Evolutionary conservation across 140 eudicot genomes (phyloP).

Genomic region (Ambrosia hybrid): DNA sequence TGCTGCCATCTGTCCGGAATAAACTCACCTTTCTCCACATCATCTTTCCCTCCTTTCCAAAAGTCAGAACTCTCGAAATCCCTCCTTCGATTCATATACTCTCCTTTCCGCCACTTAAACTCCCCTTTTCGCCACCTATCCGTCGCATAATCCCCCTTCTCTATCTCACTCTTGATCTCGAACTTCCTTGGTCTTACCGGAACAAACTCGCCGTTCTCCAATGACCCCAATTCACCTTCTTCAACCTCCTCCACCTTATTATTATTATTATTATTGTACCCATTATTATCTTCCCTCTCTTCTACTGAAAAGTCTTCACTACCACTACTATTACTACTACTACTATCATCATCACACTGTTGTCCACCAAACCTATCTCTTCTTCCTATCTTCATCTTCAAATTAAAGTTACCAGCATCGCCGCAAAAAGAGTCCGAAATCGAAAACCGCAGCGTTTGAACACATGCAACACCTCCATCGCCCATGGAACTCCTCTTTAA

Average conservation of each 20-base stretch:
- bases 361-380: constrained; percentile 31
- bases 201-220: constrained; percentile 60
- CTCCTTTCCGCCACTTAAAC: constrained; percentile 33
- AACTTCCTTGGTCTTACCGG: constrained; percentile 49
- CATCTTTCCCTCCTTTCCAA: constrained; percentile 48
- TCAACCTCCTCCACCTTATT: constrained; percentile 63
- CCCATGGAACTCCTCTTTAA: constrained; percentile 80
- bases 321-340: too few species aligned
- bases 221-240: constrained; percentile 84
- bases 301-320: constrained; percentile 37
- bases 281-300: constrained; percentile 28
- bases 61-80: constrained; percentile 37
- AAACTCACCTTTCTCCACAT: constrained; percentile 67
- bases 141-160: constrained; percentile 38
- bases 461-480: constrained; percentile 99
- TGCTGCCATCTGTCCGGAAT: constrained; percentile 65
- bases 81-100: constrained; percentile 36
- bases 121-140: constrained; percentile 41
- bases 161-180: constrained; percentile 50
- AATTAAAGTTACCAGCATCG: constrained; percentile 43
- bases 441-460: constrained; percentile 67
- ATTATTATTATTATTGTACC: too few species aligned
- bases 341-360: constrained; percentile 14
- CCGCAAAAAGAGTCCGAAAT: constrained; percentile 54
- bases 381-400: constrained; percentile 46